A percentile compares a stretch with the other conserved stretches of the same genome.
phyloP scores from a whole-genome alignment of 2,329 filamentous ascomycete species.

The Triangularia verruculosa region DNA sequence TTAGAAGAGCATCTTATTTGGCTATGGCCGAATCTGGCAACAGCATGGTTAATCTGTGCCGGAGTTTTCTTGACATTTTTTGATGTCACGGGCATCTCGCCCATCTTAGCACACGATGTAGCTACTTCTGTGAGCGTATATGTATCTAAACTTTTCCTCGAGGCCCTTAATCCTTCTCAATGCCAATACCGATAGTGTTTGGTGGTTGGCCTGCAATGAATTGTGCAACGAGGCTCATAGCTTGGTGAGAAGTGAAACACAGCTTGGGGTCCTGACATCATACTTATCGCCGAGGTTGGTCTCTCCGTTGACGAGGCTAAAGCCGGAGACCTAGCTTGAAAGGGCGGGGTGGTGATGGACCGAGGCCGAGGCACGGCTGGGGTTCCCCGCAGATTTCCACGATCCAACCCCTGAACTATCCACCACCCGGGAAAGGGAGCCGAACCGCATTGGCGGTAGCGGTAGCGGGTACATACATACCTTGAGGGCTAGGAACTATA shows the following conservation, averaged over 20 bases:
- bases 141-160: not conserved
- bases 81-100: not conserved
- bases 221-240: not conserved
- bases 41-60: not conserved
- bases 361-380: constrained; percentile 4
- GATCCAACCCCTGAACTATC: not conserved
- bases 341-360: not conserved
- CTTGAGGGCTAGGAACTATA: constrained; percentile 6
- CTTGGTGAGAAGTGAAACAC: not conserved
- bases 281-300: constrained; percentile 1
- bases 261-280: not conserved
- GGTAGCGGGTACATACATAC: not conserved
- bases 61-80: not conserved
- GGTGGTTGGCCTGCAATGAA: not conserved
- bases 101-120: not conserved
- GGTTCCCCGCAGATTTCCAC: constrained; percentile 5
- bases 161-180: not conserved
- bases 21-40: not conserved
- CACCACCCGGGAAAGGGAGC: constrained; percentile 4
- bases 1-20: not conserved
- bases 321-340: not conserved
- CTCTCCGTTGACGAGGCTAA: not conserved
- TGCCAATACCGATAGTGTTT: not conserved
- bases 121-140: not conserved
- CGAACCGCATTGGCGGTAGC: not conserved